Percentiles rank a stretch among this genome's conserved stretches.
phyloP scores from a whole-genome alignment of 208 protist genomes.

The Tritrichomonas foetus region DNA sequence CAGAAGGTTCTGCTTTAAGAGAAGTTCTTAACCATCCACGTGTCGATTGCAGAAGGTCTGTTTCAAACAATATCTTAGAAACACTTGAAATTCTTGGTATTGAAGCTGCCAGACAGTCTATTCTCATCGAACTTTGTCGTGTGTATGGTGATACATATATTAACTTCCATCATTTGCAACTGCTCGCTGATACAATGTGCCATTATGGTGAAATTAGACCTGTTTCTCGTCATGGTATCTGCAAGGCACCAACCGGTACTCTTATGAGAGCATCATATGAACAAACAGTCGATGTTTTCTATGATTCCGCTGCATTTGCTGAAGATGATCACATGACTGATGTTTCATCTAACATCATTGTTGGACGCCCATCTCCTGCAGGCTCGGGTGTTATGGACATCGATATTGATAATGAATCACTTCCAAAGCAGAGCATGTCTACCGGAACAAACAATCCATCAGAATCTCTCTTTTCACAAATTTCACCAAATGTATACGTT shows the following conservation, averaged over 20 bases:
- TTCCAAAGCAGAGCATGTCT: constrained; percentile 53
- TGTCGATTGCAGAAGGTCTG: constrained; percentile 81
- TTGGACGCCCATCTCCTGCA: constrained; percentile 86
- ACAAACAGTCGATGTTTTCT: constrained; percentile 97
- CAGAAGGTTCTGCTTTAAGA: constrained; percentile 87
- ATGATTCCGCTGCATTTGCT: constrained; percentile 87
- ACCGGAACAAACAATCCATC: too few species aligned
- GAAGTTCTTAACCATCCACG: constrained; percentile 68
- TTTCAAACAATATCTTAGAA: constrained; percentile 96
- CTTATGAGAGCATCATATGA: constrained; percentile 98
- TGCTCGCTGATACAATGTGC: constrained; percentile 97
- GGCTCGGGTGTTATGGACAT: constrained; percentile 94
- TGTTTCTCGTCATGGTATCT: constrained; percentile 87
- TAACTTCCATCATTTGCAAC: constrained; percentile 94
- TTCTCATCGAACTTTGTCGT: constrained; percentile 62
- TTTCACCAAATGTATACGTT: too few species aligned
- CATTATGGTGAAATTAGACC: constrained; percentile 76
- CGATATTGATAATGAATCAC: constrained; percentile 77
- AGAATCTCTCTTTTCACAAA: too few species aligned
- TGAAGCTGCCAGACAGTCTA: constrained; percentile 69
- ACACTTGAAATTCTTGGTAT: constrained; percentile 85
- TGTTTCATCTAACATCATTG: constrained; percentile 87
- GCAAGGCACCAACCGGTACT: constrained; percentile 82
- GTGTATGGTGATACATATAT: constrained; percentile 78
- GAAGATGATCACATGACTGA: constrained; percentile 79